phyloP scores from a whole-genome alignment of 805 yeast genomes.

The Metschnikowia reukaufii region DNA sequence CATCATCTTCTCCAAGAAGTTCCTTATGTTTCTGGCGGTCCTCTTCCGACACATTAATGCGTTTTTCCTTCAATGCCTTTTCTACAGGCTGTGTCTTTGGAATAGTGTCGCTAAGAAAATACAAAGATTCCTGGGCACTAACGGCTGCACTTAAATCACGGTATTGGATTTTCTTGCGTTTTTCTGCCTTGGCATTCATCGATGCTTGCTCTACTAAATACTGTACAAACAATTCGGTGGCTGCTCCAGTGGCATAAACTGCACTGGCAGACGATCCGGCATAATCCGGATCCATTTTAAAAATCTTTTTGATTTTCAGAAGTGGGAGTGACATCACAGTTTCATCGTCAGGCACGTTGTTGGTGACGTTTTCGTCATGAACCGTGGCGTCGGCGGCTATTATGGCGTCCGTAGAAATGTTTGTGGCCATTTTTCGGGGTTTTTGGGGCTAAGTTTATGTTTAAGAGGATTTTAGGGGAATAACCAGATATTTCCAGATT shows the following conservation, averaged over 20 bases:
- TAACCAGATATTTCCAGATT: too few relatives aligned
- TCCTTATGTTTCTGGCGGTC: slow-evolving; percentile 13
- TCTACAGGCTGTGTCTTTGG: slow-evolving; percentile 59
- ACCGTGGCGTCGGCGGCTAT: not conserved
- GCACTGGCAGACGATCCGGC: slow-evolving; percentile 66
- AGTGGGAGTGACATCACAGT: slow-evolving; percentile 49
- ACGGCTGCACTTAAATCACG: slow-evolving; percentile 70
- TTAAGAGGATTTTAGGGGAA: too few relatives aligned
- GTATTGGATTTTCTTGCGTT: slow-evolving; percentile 68
- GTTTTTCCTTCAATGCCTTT: slow-evolving; percentile 45
- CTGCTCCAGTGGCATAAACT: slow-evolving; percentile 73
- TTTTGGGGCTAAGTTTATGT: too few relatives aligned
- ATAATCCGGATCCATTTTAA: slow-evolving; percentile 76
- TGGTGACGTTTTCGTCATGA: not conserved
- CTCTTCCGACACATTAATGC: slow-evolving; percentile 26
- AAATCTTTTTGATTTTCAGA: slow-evolving; percentile 66
- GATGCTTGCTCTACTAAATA: slow-evolving; percentile 71
- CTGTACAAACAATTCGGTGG: slow-evolving; percentile 72
- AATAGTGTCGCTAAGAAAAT: slow-evolving; percentile 64
- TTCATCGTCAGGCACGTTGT: slow-evolving; percentile 8
- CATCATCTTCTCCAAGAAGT: slow-evolving; percentile 7
- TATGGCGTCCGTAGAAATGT: not conserved
- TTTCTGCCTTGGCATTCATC: slow-evolving; percentile 59
- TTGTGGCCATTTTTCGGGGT: not conserved
- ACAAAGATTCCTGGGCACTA: slow-evolving; percentile 53